Base-by-base conservation (phyloP, 176 grass and related monocot species). In the Zoysia pacifica region DNA sequence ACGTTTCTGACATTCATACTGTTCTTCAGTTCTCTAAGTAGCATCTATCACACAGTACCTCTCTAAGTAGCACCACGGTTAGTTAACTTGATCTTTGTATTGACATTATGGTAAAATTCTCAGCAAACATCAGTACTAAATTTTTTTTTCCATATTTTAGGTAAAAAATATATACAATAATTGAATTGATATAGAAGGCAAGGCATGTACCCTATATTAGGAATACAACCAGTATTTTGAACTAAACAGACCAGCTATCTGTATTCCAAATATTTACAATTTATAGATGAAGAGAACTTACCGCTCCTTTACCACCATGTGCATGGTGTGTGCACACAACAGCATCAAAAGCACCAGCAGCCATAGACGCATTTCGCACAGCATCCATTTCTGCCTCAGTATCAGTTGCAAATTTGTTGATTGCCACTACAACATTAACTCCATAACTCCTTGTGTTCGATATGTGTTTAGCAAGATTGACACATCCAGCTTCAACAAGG, bases 291-390 rank as follows among this genome's bases (percentile, higher is more conserved):
- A 74, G 19, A 48, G 28, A 81, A 99, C 92, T 86, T 69, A 95
- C 96, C 75, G 90, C 90, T 83, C 96, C 96, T 95, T 93, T 93
- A 76, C 92, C 96, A 84, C 96, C 96, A 62, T 99, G 96, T 11
- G 96, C 96, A 84, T 99, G 96, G 78, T 99, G 92, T 36, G 88
- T 93, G 80, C 92, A 99, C 14, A 95, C 67, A 0, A 95, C 86
- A 38, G 96, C 96, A 66, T 99, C 92, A 67, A 95, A 99, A 77
- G 96, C 96, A 76, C 96, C 90, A 81, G 96, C 90, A n/a, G 80
- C 84, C 80, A 99, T 74, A 70, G 96, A 61, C 0, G 86, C 92
- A 79, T 73, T 86, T 81, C 76, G 88, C 16, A 93, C 92, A 3
- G 58, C 92, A 61, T 85, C 59, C 90, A 95, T 91, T 79, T 99